Conservation (phyloP, 768 basidiomycete genomes). For the Phaffia tasmanica region DNA sequence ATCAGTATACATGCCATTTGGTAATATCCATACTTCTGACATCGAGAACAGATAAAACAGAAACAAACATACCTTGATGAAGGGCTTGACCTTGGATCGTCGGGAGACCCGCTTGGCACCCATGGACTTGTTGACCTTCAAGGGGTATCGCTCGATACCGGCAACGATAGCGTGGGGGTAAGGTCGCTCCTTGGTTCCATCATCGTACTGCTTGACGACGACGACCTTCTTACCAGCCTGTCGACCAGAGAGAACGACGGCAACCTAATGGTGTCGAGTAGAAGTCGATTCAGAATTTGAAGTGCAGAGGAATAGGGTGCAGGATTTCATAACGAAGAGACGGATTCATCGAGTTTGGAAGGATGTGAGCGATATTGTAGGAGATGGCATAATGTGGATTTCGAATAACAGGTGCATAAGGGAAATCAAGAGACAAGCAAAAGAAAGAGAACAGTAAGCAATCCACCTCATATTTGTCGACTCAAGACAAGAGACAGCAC, state of each 20-base stretch:
- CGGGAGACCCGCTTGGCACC: conserved; percentile 84
- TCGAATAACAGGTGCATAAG: background rate
- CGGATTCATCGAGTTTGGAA: background rate
- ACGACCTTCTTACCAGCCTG: conserved; percentile 99
- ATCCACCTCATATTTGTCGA: background rate
- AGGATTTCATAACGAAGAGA: background rate
- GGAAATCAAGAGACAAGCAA: background rate
- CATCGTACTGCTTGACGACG: conserved; percentile 93
- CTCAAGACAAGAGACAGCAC: background rate
- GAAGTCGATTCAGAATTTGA: background rate
- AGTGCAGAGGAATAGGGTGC: background rate
- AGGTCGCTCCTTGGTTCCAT: conserved; percentile 88
- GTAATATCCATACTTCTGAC: background rate
- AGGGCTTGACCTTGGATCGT: conserved; percentile 97
- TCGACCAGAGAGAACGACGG: conserved; percentile 95
- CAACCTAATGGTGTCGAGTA: conserved; percentile 49
- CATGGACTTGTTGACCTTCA: conserved; percentile 96
- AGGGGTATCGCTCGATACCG: conserved; percentile 94
- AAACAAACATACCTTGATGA: conserved; percentile 75
- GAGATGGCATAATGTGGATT: background rate
- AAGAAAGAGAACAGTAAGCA: background rate
- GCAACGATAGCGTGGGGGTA: conserved; percentile 98
- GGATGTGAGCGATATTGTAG: background rate
- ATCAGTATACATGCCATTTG: background rate
- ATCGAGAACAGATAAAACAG: background rate